phyloP scores from a whole-genome alignment of 2,329 filamentous ascomycete genomes.

The Whalleya microplaca region DNA sequence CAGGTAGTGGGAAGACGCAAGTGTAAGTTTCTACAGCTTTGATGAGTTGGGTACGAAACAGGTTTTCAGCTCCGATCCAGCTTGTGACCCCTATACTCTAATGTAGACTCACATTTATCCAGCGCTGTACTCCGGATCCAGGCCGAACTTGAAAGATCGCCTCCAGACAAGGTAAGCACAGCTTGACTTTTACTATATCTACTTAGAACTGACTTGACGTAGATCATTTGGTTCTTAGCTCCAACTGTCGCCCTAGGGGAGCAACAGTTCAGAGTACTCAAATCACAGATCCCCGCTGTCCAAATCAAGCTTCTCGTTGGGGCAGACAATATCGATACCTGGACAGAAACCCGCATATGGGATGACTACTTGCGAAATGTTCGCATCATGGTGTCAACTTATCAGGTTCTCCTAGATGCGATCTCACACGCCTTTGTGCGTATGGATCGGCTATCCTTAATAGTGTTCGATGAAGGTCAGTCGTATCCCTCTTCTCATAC shows the following conservation, averaged over 20 bases:
- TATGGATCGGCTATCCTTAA: slow-evolving; percentile 64
- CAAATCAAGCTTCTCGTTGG: slow-evolving; percentile 68
- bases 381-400: slow-evolving; percentile 77
- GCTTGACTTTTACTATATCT: not conserved
- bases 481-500: not conserved
- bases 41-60: not conserved
- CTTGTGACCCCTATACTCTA: not conserved
- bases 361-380: slow-evolving; percentile 65
- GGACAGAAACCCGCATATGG: slow-evolving; percentile 72
- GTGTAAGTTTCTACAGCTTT: slow-evolving; percentile 55
- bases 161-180: slow-evolving; percentile 55
- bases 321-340: slow-evolving; percentile 70
- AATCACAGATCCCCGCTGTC: slow-evolving; percentile 61
- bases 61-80: not conserved
- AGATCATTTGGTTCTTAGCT: slow-evolving; percentile 74
- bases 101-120: slow-evolving; percentile 23
- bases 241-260: slow-evolving; percentile 69
- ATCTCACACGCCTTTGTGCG: slow-evolving; percentile 74
- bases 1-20: slow-evolving; percentile 77
- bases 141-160: slow-evolving; percentile 61
- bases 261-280: slow-evolving; percentile 68
- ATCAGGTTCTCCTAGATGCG: slow-evolving; percentile 74
- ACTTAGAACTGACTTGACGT: slow-evolving; percentile 17
- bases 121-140: slow-evolving; percentile 72
- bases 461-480: slow-evolving; percentile 84